Evolutionary conservation across 805 yeast genomes (phyloP), one percentile per base, ranked within the genome.

Genomic region (Ogataea haglerorum): DNA sequence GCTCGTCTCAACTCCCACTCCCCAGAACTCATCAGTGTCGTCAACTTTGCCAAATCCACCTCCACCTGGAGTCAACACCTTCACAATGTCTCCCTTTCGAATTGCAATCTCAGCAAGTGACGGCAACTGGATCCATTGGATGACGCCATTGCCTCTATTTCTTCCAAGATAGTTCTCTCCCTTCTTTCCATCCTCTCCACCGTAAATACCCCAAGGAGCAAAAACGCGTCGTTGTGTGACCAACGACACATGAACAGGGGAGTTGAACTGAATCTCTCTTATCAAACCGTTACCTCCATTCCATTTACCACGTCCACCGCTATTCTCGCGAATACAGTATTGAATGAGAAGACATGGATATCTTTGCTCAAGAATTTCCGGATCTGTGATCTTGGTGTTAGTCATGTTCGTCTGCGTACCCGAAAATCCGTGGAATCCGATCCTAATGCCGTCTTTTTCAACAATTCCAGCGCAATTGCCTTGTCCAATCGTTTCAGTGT

Each of bases 401-500:
- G 53, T 46, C 53, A 49, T 49, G 19, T 9, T 72, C 61, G 42
- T 78, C 70, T 76, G 80, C 5, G 75, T 74, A 18, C 70, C 81
- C 71, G 76, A 64, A 64, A 67, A 14, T 64, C 70, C 47, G 28
- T 47, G 5, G 67, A 64, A 22, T 2, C 49, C 46, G 2, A 37
- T 45, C 8, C 36, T 29, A 15, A 79, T 80, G 43, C 80, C 77
- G 28, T 25, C 28, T 7, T 25, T 6, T 1, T 25, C 28, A 4
- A 25, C 28, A 2, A 25, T 25, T 2, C 28, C 28, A 6, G 28
- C 28, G 8, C 28, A 25, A 29, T 70, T 65, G 18, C 81, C 81
- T 30, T 76, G 77, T 45, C 78, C 76, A 42, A 76, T 73, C 2
- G 81, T 73, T 49, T 76, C 81, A 39, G 72, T 69, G 52, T 71